A percentile compares a stretch with the other conserved stretches of the same genome.
Conservation (phyloP, 23 red algal species). For the Gracilaria caudata region DNA sequence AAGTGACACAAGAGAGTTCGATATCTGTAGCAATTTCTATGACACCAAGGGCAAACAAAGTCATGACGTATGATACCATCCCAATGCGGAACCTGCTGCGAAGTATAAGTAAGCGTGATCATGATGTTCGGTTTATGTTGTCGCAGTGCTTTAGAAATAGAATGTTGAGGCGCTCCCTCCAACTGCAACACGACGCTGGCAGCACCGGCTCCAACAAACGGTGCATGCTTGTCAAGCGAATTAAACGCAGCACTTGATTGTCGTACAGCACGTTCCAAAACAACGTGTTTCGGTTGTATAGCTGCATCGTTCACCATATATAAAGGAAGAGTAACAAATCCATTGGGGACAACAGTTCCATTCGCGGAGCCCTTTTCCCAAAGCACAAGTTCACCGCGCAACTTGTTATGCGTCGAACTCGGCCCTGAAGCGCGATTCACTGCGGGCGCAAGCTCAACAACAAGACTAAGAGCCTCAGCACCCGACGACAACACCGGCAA, state of each 20-base stretch:
- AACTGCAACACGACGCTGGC: slow-evolving; percentile 26
- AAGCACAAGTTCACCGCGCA: slow-evolving; percentile 45
- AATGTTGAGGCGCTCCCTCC: slow-evolving; percentile 20
- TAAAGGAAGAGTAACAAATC: slow-evolving; percentile 32
- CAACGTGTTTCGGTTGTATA: slow-evolving; percentile 9
- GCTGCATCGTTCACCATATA: slow-evolving; percentile 9
- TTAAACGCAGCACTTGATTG: not conserved
- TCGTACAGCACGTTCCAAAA: slow-evolving; percentile 13
- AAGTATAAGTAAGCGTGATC: slow-evolving; percentile 45
- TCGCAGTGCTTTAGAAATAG: not conserved
- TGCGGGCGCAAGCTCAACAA: slow-evolving; percentile 4
- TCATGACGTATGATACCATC: slow-evolving; percentile 57
- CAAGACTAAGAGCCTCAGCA: slow-evolving; percentile 12
- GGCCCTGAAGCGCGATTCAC: not conserved
- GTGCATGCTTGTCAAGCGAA: not conserved
- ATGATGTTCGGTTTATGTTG: slow-evolving; percentile 24
- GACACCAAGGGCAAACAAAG: slow-evolving; percentile 78
- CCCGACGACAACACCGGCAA: slow-evolving; percentile 14
- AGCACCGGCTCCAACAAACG: slow-evolving; percentile 1
- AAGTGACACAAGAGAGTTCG: slow-evolving; percentile 63
- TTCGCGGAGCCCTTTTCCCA: slow-evolving; percentile 11
- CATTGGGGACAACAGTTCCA: slow-evolving; percentile 39
- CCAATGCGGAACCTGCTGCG: slow-evolving; percentile 39
- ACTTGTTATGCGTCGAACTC: not conserved
- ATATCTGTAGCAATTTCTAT: slow-evolving; percentile 58